phyloP scores from a whole-genome alignment of 352 stramenopile species.

The Pythium myriotylum region DNA sequence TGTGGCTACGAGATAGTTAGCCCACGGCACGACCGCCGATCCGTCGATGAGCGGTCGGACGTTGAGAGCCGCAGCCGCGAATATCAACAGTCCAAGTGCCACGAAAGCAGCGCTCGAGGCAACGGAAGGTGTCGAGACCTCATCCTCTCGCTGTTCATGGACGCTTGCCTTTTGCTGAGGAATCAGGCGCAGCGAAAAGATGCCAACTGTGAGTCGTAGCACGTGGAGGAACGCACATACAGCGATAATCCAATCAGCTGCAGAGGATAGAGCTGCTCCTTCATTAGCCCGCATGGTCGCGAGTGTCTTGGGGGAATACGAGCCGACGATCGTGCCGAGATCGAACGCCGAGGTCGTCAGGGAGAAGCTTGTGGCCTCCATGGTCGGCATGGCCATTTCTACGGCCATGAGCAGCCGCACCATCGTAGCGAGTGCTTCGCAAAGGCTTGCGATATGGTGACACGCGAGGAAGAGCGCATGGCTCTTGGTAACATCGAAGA shows the following conservation, averaged over 20 bases:
- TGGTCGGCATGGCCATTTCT: conserved; percentile 12
- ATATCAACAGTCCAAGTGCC: neutral
- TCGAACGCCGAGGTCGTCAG: conserved; percentile 10
- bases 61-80: neutral
- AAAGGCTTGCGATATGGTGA: conserved; percentile 7
- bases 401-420: conserved; percentile 10
- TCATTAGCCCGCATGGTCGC: neutral
- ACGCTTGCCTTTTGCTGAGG: conserved; percentile 7
- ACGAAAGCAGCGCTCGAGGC: neutral
- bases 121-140: neutral
- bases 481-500: conserved; percentile 1
- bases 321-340: conserved; percentile 7
- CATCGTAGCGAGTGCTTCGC: neutral
- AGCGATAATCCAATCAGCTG: neutral
- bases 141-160: neutral
- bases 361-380: conserved; percentile 18
- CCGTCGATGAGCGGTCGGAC: too few relatives aligned
- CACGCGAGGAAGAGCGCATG: neutral
- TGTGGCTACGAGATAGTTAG: too few relatives aligned
- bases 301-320: neutral
- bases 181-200: conserved; percentile 1
- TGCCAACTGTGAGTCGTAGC: neutral
- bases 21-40: too few relatives aligned
- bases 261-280: neutral
- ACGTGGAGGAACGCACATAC: conserved; percentile 4